These are phyloP conservation scores for Colletotrichum filicis DNA, from an alignment of 2,329 filamentous ascomycete species.

Conservation along the genomic window DNA sequence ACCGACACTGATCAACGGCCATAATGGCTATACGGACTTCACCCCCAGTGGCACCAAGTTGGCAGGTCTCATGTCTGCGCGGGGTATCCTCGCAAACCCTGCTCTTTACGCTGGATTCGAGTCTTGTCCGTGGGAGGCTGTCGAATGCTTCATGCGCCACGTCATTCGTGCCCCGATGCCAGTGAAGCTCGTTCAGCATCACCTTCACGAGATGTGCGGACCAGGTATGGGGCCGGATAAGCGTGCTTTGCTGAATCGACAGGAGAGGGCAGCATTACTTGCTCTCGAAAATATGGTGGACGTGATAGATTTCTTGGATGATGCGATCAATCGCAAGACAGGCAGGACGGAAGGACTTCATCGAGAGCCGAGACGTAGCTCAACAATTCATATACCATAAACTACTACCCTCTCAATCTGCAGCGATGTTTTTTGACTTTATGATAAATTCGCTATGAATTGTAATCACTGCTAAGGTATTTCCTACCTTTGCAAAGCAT, in stretches of 20 bases:
- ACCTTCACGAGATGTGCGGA: conserved; percentile 74
- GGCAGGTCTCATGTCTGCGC: conserved; percentile 75
- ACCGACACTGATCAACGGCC: not conserved
- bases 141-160: conserved; percentile 71
- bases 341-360: conserved; percentile 29
- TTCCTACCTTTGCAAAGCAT: conserved; percentile 6
- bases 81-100: conserved; percentile 75
- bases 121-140: conserved; percentile 70
- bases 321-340: conserved; percentile 49
- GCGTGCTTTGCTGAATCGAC: conserved; percentile 63
- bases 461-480: conserved; percentile 16
- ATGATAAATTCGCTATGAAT: conserved; percentile 9
- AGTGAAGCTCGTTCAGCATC: conserved; percentile 72
- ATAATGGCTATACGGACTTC: conserved; percentile 20
- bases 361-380: conserved; percentile 20
- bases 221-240: conserved; percentile 66
- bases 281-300: conserved; percentile 65
- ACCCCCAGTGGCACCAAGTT: conserved; percentile 59
- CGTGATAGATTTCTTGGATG: conserved; percentile 70
- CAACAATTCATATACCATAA: conserved; percentile 11
- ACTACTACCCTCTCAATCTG: not conserved
- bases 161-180: conserved; percentile 68
- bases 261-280: conserved; percentile 63
- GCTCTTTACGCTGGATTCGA: conserved; percentile 69
- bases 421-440: not conserved